phyloP scores from a whole-genome alignment of 169 alveolate genomes.

The Perkinsus marinus region DNA sequence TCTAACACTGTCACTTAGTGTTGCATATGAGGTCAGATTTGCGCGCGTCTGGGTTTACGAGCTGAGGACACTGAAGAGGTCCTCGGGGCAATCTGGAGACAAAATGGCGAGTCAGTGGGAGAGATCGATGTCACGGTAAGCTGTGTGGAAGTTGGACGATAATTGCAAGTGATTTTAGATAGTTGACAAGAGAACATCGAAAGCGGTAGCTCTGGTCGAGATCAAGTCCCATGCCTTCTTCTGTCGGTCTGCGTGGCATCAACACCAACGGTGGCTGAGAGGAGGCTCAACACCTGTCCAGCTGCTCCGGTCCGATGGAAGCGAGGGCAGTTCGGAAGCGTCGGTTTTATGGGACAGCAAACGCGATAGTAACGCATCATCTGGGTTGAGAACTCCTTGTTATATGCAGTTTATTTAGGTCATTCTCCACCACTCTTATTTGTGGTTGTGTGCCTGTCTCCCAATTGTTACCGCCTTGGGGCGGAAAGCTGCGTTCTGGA shows the following conservation, averaged over 20 bases:
- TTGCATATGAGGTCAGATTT: too few relatives aligned
- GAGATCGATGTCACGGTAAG: background rate
- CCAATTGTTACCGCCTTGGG: background rate
- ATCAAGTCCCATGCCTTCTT: background rate
- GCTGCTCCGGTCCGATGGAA: background rate
- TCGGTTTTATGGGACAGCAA: background rate
- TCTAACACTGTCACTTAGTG: too few relatives aligned
- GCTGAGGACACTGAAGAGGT: background rate
- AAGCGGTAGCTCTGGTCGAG: background rate
- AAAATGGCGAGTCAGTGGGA: background rate
- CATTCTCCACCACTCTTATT: background rate
- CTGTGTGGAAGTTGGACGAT: too few relatives aligned
- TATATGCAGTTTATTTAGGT: background rate
- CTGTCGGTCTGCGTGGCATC: background rate
- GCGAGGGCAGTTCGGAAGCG: background rate
- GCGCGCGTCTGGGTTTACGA: background rate
- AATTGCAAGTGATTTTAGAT: background rate
- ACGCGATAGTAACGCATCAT: background rate
- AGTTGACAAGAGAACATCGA: background rate
- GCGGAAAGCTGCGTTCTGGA: background rate
- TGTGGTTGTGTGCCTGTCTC: background rate
- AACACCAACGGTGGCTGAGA: background rate
- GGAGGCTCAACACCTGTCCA: background rate
- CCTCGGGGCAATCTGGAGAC: background rate
- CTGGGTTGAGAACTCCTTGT: background rate